Evolutionary conservation across 768 basidiomycete genomes (phyloP), one percentile per base, ranked within the genome.

Genomic region (Amanita brunnescens): DNA sequence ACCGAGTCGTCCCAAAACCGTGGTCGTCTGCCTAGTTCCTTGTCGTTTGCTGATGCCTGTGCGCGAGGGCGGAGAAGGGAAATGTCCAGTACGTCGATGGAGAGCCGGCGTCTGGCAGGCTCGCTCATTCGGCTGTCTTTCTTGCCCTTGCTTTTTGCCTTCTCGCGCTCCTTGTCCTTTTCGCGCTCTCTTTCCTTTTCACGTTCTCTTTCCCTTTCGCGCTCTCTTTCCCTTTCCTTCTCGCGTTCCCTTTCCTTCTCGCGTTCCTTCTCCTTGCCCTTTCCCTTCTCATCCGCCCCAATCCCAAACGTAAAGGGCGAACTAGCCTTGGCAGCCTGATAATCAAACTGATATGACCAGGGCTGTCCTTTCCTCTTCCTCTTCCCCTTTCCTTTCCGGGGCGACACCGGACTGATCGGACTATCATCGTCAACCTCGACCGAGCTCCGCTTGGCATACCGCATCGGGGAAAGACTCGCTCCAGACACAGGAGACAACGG

Each of bases 261-360:
- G 24, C 35, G 30, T 5, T 35, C 48, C 32, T 60, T 18, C 12
- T 35, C 29, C 29, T 44, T 52, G 34, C 37, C 37, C 20, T 37
- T 50, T 32, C 48, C 52, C 43, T 44, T 38, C 16, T 48, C 44
- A 43, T 47, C 41, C 32, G 42, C 49, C 3, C 42, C 40, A 41
- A 29, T 40, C 30, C 18, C 50, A 43, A 51, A 43, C 23, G 44
- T 29, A 45, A 57, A 57, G 16, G 56, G 56, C 20, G 56, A 57
- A 23, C 49, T 51, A 10, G 48, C 59, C 43, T 44, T 49, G 29
- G 59, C 58, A 20, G 48, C 55, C 21, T 50, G 40, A 49, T 55
- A 62, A 34, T 53, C 52, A 49, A 57, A 62, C 55, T 56, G 60
- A 50, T 61, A 62, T 41, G 61, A 62, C 54, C 61, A 38, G 2